Evolutionary conservation across 805 yeast genomes (phyloP), one percentile per base, ranked within the genome.

Genomic region (Candida nanaspora): DNA sequence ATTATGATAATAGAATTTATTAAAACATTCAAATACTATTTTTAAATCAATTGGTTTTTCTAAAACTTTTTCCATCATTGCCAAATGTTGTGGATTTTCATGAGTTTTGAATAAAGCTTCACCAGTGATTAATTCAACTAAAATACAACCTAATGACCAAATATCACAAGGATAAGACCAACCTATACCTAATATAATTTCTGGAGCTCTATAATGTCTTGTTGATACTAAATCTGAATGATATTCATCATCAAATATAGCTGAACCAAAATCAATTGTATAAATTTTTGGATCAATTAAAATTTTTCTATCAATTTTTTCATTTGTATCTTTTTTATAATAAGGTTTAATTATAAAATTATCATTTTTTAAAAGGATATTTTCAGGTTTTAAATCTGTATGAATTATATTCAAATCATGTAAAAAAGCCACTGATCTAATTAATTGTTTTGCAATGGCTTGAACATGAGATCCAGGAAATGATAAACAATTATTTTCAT

Each of bases 81-180:
- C 95, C 59, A 93, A 67, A 63, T 93, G 99, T 61, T 91, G 98
- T 38, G 81, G 66, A 59, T 91, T 89, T 57, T 93, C 97, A 59
- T 91, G 96, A 1, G 98, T 93, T 49, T 86, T 88, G 62, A 91
- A 93, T 20, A 93, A 65, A 1, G 97, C 96, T 55, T 87, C 95
- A 22, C 99, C 99, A 16, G 94, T 86, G 30, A 86, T 80, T 38
- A 93, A 64, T 63, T 93, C 99, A 9, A 87, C 89, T 28, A 93
- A 64, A 14, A 93, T 86, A 60, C 98, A 91, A 1, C 96, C 99
- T 34, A 93, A 71, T 1, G 96, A 86, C 99, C 99, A 93, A 66
- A 91, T 68, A 59, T 93, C 99, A 60, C 98, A 91, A 1, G 97
- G 95, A 52, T 75, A 88, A 7, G 96, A 84, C 98, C 98, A 93